Evolutionary conservation across 139 green algal species (phyloP), one percentile per base, ranked within the genome.

Genomic region (Auxenochlorella protothecoides): DNA sequence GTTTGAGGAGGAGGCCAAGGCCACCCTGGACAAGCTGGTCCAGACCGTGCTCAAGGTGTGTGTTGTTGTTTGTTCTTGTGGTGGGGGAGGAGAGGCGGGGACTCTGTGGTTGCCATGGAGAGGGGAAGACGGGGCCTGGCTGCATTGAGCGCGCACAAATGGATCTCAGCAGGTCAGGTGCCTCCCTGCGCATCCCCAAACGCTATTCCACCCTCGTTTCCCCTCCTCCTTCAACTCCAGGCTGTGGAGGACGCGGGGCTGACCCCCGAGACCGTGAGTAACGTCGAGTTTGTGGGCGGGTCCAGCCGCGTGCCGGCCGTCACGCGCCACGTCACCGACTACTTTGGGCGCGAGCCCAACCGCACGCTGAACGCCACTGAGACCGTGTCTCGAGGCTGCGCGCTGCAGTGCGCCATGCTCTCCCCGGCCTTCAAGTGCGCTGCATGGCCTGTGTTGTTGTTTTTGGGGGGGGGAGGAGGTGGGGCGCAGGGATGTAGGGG

Each of bases 331-430:
- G 64, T 86, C 68, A 73, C 75, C 69, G 75, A 76, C n/a, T 80
- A 81, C 27, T 87, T 87, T 55, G 79, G 68, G n/a, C 82, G 85
- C 72, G 75, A 89, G 54, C 85, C 88, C 68, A 84, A 72, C 73
- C 82, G 95, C 66, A 98, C 93, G 3, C 83, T 99, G 72, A 97
- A 99, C 77, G 86, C 89, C 69, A 97, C 95, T 78, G 95, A 99
- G 84, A 93, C 83, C 65, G 89, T 98, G 53, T 85, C 86, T 51
- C 75, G 92, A 4, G 95, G 95, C 6, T 93, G 86, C 63, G 95
- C 95, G 27, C 86, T 99, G 76, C 92, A 98, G 82, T 96, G 92
- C 79, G 95, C 95, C 67, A 99, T 99, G 95, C 90, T 99, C 59
- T 93, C 82, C 61, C 95, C 95, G 73, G 86, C 92, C 56, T 98